Base-by-base conservation (phyloP, 306 rosid species). In the Quercus cerris region DNA sequence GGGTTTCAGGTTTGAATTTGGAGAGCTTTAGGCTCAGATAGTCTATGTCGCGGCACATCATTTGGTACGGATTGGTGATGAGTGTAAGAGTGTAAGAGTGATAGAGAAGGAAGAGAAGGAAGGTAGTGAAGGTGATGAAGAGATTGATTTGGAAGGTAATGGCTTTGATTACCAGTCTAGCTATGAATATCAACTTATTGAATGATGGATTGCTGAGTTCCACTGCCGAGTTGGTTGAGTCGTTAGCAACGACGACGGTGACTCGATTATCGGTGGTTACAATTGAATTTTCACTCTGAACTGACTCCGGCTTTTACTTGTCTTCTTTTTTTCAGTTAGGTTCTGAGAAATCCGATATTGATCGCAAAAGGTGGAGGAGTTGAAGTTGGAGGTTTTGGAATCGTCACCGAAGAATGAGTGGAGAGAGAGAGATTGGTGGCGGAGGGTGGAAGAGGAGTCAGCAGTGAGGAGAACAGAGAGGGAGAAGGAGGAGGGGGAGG, bases 61-160 rank as follows among this genome's bases (percentile, higher is more conserved):
- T 75, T 80, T 81, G 87, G 58, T 87, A 85, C 44, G 96, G 97
- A 75, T 92, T 87, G 27, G 84, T n/a, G 41, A 88, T 58, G n/a
- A 94, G 23, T 22, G 23, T 22, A 22, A 22, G 73, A 83, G 77
- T 79, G 63, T 87, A 90, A 17, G 78, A 77, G 22, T 80, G 78
- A 41, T 78, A 83, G 33, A 78, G 19, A 72, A 86, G 84, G 77
- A 82, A 66, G 2, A 83, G 5, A 23, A 94, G 98, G 52, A 86
- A 85, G 79, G 74, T 62, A 23, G 97, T 97, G 52, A 86, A 85
- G 79, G 74, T 62, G 63, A 87, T 17, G 23, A 94, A 76, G 74
- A 90, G 38, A 49, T 86, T 85, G 44, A 92, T 75, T 66, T 90
- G 94, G 55, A 87, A 71, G 63, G 76, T 88, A 69, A 92, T 80